phyloP scores from a whole-genome alignment of 2,329 filamentous ascomycete species.

The Myriosclerotinia curreyana region DNA sequence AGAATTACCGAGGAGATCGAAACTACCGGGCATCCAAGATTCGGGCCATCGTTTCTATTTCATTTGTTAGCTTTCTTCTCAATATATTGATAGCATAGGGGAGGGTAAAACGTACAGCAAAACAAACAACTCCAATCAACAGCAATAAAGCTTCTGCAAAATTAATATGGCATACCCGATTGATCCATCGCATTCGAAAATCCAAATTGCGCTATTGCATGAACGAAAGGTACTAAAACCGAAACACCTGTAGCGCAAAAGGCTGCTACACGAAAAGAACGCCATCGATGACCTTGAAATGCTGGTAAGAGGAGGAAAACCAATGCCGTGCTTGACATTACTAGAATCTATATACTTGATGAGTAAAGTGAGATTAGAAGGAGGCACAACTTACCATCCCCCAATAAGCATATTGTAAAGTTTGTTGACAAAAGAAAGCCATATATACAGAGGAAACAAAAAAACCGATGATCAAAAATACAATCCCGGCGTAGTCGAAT shows the following conservation, averaged over 20 bases:
- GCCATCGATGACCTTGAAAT: constrained; percentile 30
- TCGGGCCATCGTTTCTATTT: constrained; percentile 29
- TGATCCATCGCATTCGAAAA: constrained; percentile 22
- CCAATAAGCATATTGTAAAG: constrained; percentile 39
- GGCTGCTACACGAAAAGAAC: constrained; percentile 27
- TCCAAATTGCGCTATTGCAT: constrained; percentile 27
- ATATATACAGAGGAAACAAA: constrained; percentile 45
- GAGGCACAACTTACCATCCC: constrained; percentile 38
- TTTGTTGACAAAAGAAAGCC: constrained; percentile 43
- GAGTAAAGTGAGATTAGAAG: background rate
- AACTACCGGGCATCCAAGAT: constrained; percentile 26
- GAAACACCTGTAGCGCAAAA: constrained; percentile 31
- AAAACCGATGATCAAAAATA: constrained; percentile 42
- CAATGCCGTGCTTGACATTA: constrained; percentile 39
- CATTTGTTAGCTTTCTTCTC: background rate
- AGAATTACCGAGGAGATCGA: constrained; percentile 30
- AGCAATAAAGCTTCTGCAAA: constrained; percentile 26
- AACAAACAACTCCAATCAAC: constrained; percentile 23
- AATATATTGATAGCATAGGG: background rate
- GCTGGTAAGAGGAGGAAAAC: constrained; percentile 35
- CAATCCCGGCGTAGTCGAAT: constrained; percentile 43
- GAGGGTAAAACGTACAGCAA: constrained; percentile 16
- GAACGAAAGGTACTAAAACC: constrained; percentile 29
- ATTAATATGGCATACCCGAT: constrained; percentile 30
- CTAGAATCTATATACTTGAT: constrained; percentile 38